phyloP scores from a whole-genome alignment of 1,284 basidiomycete species.

The Apiotrichum sp. region DNA sequence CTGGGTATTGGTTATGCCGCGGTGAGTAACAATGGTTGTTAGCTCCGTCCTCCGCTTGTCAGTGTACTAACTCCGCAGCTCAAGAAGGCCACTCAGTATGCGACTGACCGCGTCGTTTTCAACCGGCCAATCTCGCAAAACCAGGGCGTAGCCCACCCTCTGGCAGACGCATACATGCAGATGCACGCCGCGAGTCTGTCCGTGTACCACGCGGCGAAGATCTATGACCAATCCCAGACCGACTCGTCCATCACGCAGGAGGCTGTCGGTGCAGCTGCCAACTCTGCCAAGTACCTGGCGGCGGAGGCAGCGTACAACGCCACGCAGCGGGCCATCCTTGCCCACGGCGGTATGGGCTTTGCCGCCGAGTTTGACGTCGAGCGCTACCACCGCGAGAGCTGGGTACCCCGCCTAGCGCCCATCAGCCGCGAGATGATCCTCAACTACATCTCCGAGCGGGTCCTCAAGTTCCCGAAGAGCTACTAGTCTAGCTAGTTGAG shows the following conservation, averaged over 20 bases:
- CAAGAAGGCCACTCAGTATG: slow-evolving; percentile 10
- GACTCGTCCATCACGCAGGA: slow-evolving; percentile 9
- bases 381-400: slow-evolving; percentile 14
- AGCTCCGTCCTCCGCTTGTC: background rate
- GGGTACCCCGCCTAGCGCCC: slow-evolving; percentile 16
- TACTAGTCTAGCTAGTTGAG: too few species aligned
- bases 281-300: slow-evolving; percentile 15
- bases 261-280: slow-evolving; percentile 14
- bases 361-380: slow-evolving; percentile 18
- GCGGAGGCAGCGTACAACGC: slow-evolving; percentile 18
- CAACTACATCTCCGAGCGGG: slow-evolving; percentile 17
- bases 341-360: slow-evolving; percentile 18
- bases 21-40: background rate
- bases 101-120: slow-evolving; percentile 16
- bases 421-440: slow-evolving; percentile 18
- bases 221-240: slow-evolving; percentile 13
- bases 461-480: slow-evolving; percentile 17
- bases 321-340: slow-evolving; percentile 14
- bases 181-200: slow-evolving; percentile 13
- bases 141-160: slow-evolving; percentile 21
- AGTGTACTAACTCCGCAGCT: background rate
- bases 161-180: slow-evolving; percentile 19
- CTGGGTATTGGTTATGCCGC: slow-evolving; percentile 35
- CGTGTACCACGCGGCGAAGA: slow-evolving; percentile 16
- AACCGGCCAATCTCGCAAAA: slow-evolving; percentile 17